Evolutionary conservation across 192 early-diverging fungal genomes (phyloP).

Genomic region (Spinellus fusiger): DNA sequence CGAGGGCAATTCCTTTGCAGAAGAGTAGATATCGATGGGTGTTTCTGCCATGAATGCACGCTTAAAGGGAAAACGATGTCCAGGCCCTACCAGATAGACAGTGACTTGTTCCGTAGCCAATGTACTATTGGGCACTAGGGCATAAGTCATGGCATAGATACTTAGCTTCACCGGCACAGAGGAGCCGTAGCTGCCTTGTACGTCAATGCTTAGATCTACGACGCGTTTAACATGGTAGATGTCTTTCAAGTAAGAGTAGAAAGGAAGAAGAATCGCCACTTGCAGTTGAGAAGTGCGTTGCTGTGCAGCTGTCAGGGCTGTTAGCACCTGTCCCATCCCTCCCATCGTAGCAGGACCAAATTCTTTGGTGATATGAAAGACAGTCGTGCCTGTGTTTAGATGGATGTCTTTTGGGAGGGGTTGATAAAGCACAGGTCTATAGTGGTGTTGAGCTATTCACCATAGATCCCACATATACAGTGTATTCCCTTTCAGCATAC

Average conservation of each 20-base stretch:
- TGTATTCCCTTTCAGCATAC: too few species aligned
- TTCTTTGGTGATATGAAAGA: conserved; percentile 56
- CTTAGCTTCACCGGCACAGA: conserved; percentile 26
- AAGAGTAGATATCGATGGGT: conserved; percentile 39
- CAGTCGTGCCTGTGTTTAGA: conserved; percentile 28
- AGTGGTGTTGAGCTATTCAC: conserved; percentile 32
- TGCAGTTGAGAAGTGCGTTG: conserved; percentile 28
- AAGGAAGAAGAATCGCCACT: conserved; percentile 45
- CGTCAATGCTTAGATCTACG: conserved; percentile 27
- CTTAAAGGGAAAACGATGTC: conserved; percentile 33
- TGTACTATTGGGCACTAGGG: neutral
- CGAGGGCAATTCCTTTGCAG: conserved; percentile 39
- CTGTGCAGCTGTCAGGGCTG: conserved; percentile 41
- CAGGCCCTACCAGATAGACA: conserved; percentile 49
- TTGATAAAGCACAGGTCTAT: conserved; percentile 37
- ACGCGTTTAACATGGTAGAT: conserved; percentile 17
- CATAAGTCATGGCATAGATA: conserved; percentile 29
- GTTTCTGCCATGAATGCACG: conserved; percentile 35
- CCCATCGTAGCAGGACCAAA: conserved; percentile 50
- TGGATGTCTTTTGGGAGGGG: conserved; percentile 20
- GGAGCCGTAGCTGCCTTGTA: conserved; percentile 30
- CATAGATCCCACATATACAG: too few species aligned
- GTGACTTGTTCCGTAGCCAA: conserved; percentile 13
- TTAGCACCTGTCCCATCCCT: conserved; percentile 48
- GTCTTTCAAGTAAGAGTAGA: conserved; percentile 39